These are phyloP conservation scores for Sugiyamaella novakii DNA, from an alignment of 1,139 yeast genomes.

Conservation along the genomic window DNA sequence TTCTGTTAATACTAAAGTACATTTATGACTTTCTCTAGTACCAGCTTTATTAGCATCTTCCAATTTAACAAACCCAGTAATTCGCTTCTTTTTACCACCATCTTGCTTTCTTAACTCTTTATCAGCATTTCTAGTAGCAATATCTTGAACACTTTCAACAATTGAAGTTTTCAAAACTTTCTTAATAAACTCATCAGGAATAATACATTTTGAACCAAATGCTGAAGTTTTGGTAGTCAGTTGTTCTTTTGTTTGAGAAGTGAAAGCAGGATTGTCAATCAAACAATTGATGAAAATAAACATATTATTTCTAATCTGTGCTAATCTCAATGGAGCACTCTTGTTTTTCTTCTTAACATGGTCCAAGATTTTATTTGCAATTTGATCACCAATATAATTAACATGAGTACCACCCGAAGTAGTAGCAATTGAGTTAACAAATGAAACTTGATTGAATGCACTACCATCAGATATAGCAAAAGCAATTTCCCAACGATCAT, in stretches of 20 bases:
- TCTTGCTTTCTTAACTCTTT: slow-evolving; percentile 89
- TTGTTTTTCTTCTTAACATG: slow-evolving; percentile 74
- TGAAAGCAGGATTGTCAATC: slow-evolving; percentile 95
- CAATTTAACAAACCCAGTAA: slow-evolving; percentile 85
- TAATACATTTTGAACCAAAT: slow-evolving; percentile 79
- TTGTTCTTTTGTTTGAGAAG: slow-evolving; percentile 97
- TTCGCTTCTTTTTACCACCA: slow-evolving; percentile 86
- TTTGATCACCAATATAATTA: slow-evolving; percentile 80
- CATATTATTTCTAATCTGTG: slow-evolving; percentile 88
- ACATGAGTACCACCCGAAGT: slow-evolving; percentile 98
- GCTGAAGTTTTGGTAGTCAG: slow-evolving; percentile 85
- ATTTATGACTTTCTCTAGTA: slow-evolving; percentile 84
- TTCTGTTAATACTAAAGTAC: slow-evolving; percentile 92
- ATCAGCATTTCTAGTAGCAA: slow-evolving; percentile 85
- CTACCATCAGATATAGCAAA: slow-evolving; percentile 90
- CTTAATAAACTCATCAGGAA: slow-evolving; percentile 75
- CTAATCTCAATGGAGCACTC: slow-evolving; percentile 74
- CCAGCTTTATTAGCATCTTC: slow-evolving; percentile 99
- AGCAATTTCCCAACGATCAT: slow-evolving; percentile 92
- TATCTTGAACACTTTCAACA: slow-evolving; percentile 76
- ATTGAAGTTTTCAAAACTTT: slow-evolving; percentile 77
- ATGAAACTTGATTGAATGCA: slow-evolving; percentile 85
- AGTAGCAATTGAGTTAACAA: slow-evolving; percentile 96
- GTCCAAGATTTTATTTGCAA: slow-evolving; percentile 73
- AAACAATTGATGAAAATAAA: slow-evolving; percentile 89